phyloP scores from a whole-genome alignment of 176 grass and related monocot species.

The Lolium perenne region DNA sequence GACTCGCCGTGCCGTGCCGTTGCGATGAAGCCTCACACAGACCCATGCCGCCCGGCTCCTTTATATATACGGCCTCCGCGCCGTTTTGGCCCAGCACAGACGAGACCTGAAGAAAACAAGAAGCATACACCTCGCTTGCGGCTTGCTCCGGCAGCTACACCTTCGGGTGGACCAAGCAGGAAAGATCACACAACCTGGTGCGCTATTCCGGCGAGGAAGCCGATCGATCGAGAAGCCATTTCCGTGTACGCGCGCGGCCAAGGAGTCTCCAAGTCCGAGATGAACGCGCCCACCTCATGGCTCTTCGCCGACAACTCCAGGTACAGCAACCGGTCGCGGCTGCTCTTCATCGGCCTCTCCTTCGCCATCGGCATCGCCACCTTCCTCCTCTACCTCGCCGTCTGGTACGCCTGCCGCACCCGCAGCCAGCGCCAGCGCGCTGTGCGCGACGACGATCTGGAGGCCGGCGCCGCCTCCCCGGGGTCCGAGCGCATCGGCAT shows the following conservation, averaged over 20 bases:
- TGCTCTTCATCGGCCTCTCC: constrained; percentile 73
- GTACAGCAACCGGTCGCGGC: constrained; percentile 50
- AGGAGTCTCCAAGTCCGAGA: not conserved
- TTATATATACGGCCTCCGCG: constrained; percentile 39
- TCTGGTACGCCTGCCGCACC: constrained; percentile 60
- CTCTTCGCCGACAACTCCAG: constrained; percentile 49
- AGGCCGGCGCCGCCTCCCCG: not conserved
- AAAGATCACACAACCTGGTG: not conserved
- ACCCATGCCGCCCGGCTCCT: not conserved
- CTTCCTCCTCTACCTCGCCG: constrained; percentile 63
- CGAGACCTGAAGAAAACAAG: constrained; percentile 2
- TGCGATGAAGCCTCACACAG: not conserved
- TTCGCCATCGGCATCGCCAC: constrained; percentile 75
- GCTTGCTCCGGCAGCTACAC: not conserved
- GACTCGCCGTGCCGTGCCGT: not conserved
- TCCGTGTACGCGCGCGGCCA: not conserved
- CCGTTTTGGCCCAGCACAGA: constrained; percentile 6
- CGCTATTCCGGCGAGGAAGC: not conserved
- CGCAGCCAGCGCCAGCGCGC: not conserved
- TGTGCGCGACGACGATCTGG: not conserved
- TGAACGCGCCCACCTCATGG: constrained; percentile 56
- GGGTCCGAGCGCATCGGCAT: constrained; percentile 17
- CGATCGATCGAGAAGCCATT: not conserved
- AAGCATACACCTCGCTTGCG: not conserved
- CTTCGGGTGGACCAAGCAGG: not conserved